Evolutionary conservation across 1,284 basidiomycete species (phyloP).

Genomic region (Grifola frondosa): DNA sequence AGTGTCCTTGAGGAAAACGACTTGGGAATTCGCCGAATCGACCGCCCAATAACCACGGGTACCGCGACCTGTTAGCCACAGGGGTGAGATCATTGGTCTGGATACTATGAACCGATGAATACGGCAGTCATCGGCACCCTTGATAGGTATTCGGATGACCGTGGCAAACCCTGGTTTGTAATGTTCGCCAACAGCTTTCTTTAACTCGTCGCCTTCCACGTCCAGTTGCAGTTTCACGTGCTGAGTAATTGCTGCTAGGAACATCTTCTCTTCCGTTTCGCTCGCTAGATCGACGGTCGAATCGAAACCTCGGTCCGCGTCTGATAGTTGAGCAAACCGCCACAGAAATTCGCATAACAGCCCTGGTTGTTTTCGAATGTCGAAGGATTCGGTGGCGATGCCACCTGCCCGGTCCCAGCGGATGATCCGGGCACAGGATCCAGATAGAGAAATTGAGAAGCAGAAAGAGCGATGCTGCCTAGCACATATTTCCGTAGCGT

Average conservation of each 20-base stretch:
- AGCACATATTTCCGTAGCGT: conserved; percentile 5
- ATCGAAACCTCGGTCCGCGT: conserved; percentile 8
- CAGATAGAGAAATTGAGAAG: conserved; percentile 7
- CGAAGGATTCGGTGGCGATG: conserved; percentile 14
- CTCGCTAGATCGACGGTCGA: neutral
- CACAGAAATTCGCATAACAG: conserved; percentile 6
- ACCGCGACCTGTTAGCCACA: neutral
- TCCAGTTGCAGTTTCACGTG: conserved; percentile 1
- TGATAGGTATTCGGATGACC: neutral
- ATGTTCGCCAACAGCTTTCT: neutral
- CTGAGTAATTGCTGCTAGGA: neutral
- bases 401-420: conserved; percentile 12
- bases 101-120: conserved; percentile 5
- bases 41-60: conserved; percentile 13
- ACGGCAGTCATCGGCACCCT: neutral
- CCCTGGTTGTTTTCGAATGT: neutral
- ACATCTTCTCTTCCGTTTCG: neutral
- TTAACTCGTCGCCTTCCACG: conserved; percentile 3
- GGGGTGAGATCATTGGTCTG: conserved; percentile 4
- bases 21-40: neutral
- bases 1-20: conserved; percentile 6
- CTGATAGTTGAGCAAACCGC: conserved; percentile 1
- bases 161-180: conserved; percentile 3
- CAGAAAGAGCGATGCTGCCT: conserved; percentile 6
- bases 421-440: conserved; percentile 1